Evolutionary conservation across 495 filamentous ascomycete species (phyloP), one percentile per base, ranked within the genome.

Genomic region (Trichocladium antarcticum): DNA sequence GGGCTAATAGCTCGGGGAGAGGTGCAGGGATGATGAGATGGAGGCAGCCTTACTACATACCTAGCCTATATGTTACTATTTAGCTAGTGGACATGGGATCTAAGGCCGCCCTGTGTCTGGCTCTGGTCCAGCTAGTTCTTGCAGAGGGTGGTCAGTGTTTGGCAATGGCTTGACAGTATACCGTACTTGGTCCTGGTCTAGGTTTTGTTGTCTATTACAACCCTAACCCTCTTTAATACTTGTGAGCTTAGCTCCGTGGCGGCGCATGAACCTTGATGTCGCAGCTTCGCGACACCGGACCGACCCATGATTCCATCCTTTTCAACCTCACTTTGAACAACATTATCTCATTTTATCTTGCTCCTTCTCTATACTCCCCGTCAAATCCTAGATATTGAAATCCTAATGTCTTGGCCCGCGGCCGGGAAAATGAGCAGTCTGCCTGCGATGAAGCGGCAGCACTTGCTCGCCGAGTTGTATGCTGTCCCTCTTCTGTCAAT

Each of bases 381-480:
- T 14, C 29, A 22, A 14, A 19, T 27, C 8, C 24, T 8, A n/a
- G 5, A 41, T 5, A 31, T 15, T 11, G 10, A 10, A 27, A 16
- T 8, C 7, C n/a, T 17, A 14, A 61, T 61, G 56, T 46, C 56
- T 0, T 57, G 49, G 17, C 37, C 56, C 16, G 28, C n/a, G 11
- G 32, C 51, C 6, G 37, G 46, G 2, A 62, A 51, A 27, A 60
- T 68, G 60, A 38, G 53, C 40, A 56, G 40, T 39, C 54, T 68
- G 16, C 57, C 65, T 11, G 52, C 65, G 12, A 15, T 68, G 37
- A 59, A 58, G 44, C 54, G 74, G 57, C 84, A 89, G 54, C 80
- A 85, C 56, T 73, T 87, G 7, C 68, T 87, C 22, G 70, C 87
- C 22, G 86, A 89, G 72, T 88, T 87, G 86, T 90, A 65, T 55